Conservation (phyloP, 2,329 filamentous ascomycete species). For the Xylaria sp. region DNA sequence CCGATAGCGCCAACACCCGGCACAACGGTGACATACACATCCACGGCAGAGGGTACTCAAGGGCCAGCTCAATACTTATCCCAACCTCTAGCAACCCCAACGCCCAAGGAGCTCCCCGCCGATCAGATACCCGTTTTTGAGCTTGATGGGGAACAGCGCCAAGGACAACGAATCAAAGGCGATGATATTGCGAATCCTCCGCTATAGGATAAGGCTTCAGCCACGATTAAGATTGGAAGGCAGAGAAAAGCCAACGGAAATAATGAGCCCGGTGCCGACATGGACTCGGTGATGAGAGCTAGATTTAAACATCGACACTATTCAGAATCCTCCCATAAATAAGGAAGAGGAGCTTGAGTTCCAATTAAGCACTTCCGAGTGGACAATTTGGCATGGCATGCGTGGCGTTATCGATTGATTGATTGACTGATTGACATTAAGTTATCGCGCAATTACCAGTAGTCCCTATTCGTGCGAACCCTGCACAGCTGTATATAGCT, state of each 20-base stretch:
- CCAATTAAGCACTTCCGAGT: not conserved
- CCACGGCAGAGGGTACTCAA: not conserved
- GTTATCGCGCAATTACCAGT: too few relatives aligned
- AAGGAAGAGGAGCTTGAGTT: not conserved
- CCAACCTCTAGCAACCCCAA: not conserved
- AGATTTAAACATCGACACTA: not conserved
- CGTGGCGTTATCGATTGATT: not conserved
- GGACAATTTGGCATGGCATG: not conserved
- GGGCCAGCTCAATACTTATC: not conserved
- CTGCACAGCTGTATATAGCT: too few relatives aligned
- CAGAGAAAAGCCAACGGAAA: not conserved
- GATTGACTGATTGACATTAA: too few relatives aligned
- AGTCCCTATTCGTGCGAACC: too few relatives aligned
- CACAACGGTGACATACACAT: conserved; percentile 5
- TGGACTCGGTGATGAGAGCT: not conserved
- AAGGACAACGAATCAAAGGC: not conserved
- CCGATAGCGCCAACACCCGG: not conserved
- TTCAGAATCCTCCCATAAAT: not conserved
- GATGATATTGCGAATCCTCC: not conserved
- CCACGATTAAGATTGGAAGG: not conserved
- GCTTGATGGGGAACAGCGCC: conserved; percentile 5
- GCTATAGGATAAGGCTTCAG: not conserved
- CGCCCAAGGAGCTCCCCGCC: conserved; percentile 17
- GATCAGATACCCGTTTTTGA: conserved; percentile 13
- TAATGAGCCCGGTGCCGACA: not conserved